A percentile compares a stretch with the other conserved stretches of the same genome.
Conservation (phyloP, 768 basidiomycete genomes). For the Trametes cinnabarina region DNA sequence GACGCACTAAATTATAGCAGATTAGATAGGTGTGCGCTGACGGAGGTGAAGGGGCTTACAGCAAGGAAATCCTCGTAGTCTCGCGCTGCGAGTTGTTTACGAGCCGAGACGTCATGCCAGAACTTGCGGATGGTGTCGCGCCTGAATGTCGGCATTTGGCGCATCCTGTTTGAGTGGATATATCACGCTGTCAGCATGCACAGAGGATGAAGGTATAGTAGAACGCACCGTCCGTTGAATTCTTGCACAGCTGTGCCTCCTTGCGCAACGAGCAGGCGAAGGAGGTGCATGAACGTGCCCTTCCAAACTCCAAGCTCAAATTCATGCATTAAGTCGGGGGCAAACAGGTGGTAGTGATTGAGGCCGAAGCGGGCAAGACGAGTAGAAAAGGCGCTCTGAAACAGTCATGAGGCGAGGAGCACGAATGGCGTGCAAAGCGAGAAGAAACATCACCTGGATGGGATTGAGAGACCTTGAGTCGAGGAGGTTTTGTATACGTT, state of each 20-base stretch:
- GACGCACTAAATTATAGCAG: neutral
- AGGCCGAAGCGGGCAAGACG: slow-evolving; percentile 18
- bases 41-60: slow-evolving; percentile 18
- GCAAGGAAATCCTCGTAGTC: slow-evolving; percentile 32
- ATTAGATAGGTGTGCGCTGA: neutral
- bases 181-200: too few species aligned
- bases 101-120: slow-evolving; percentile 22
- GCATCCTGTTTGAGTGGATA: neutral
- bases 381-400: slow-evolving; percentile 33
- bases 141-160: slow-evolving; percentile 23
- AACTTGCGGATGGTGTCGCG: slow-evolving; percentile 25
- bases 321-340: slow-evolving; percentile 34
- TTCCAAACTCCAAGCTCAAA: slow-evolving; percentile 38
- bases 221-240: slow-evolving; percentile 13
- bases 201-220: neutral
- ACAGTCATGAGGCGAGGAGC: too few species aligned
- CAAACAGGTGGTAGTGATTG: slow-evolving; percentile 29
- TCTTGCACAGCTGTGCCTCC: neutral
- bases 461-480: slow-evolving; percentile 19
- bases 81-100: slow-evolving; percentile 29
- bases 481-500: slow-evolving; percentile 13
- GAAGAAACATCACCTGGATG: slow-evolving; percentile 15
- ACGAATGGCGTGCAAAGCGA: too few species aligned
- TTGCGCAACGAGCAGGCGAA: slow-evolving; percentile 20
- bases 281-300: slow-evolving; percentile 25